These are phyloP conservation scores for Trichaptum fuscoviolaceum DNA, from an alignment of 768 basidiomycete genomes.

Conservation along the genomic window DNA sequence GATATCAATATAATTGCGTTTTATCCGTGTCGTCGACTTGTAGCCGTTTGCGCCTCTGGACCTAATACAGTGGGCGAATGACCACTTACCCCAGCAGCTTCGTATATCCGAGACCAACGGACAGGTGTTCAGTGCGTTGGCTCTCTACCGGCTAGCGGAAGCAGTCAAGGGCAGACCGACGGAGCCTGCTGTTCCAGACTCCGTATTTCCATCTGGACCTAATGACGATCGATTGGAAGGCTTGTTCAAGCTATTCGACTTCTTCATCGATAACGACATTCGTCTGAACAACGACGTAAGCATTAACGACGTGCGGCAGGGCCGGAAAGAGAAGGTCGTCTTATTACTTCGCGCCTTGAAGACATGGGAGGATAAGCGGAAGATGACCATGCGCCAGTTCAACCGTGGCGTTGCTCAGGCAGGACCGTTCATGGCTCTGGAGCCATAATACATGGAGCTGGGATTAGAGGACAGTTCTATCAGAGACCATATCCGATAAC, in stretches of 20 bases:
- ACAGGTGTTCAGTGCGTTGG: slow-evolving; percentile 61
- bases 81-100: slow-evolving; percentile 60
- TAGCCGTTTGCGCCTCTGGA: slow-evolving; percentile 34
- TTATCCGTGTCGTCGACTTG: slow-evolving; percentile 4
- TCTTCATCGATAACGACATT: slow-evolving; percentile 85
- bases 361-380: slow-evolving; percentile 75
- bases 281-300: slow-evolving; percentile 81
- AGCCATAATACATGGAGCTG: neutral
- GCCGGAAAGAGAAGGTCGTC: slow-evolving; percentile 74
- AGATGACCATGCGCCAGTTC: slow-evolving; percentile 47
- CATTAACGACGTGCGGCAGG: slow-evolving; percentile 87
- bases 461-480: neutral
- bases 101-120: slow-evolving; percentile 44
- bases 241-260: slow-evolving; percentile 86
- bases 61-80: slow-evolving; percentile 89
- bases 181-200: slow-evolving; percentile 70
- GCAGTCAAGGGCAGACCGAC: slow-evolving; percentile 61
- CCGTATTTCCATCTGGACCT: slow-evolving; percentile 63
- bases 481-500: neutral
- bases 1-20: slow-evolving; percentile 5
- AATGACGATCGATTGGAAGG: slow-evolving; percentile 82
- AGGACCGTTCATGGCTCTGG: slow-evolving; percentile 13
- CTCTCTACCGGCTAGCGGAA: slow-evolving; percentile 82
- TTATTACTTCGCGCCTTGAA: slow-evolving; percentile 75
- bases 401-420: slow-evolving; percentile 29